phyloP scores from a whole-genome alignment of 495 filamentous ascomycete genomes.

The Neurospora sp. region DNA sequence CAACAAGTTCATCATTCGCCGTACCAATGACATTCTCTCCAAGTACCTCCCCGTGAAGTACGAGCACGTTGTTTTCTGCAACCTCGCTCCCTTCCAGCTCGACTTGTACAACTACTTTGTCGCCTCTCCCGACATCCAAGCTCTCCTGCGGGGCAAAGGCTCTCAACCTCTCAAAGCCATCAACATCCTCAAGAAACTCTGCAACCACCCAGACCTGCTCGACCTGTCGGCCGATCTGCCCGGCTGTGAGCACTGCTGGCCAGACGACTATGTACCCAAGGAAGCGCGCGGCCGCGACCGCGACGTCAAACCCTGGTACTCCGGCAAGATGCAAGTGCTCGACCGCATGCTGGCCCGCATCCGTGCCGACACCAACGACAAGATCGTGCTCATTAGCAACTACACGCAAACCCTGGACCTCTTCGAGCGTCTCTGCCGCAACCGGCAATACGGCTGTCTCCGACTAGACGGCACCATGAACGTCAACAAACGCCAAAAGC shows the following conservation, averaged over 20 bases:
- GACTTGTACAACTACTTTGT: constrained; percentile 96
- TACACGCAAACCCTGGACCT: constrained; percentile 96
- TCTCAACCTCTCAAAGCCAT: constrained; percentile 96
- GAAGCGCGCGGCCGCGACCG: constrained; percentile 82
- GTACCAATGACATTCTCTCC: constrained; percentile 95
- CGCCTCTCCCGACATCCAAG: constrained; percentile 88
- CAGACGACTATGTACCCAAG: constrained; percentile 80
- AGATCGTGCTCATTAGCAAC: constrained; percentile 98
- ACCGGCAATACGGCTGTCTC: constrained; percentile 71
- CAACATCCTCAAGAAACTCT: constrained; percentile 92
- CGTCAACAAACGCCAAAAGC: constrained; percentile 90
- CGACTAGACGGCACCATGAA: constrained; percentile 96
- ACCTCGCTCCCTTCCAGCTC: constrained; percentile 83
- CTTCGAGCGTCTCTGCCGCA: constrained; percentile 84
- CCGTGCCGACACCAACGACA: constrained; percentile 93
- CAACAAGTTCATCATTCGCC: constrained; percentile 97
- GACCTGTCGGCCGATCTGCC: constrained; percentile 76
- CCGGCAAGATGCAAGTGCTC: constrained; percentile 95
- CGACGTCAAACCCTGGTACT: constrained; percentile 92
- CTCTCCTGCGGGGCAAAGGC: constrained; percentile 84
- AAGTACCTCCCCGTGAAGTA: constrained; percentile 99
- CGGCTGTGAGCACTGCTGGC: constrained; percentile 72
- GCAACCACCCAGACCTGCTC: constrained; percentile 94
- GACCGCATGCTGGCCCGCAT: constrained; percentile 98
- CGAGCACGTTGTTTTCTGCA: constrained; percentile 99